Evolutionary conservation across 306 rosid genomes (phyloP), one percentile per base, ranked within the genome.

Genomic region (Pyrus communis): DNA sequence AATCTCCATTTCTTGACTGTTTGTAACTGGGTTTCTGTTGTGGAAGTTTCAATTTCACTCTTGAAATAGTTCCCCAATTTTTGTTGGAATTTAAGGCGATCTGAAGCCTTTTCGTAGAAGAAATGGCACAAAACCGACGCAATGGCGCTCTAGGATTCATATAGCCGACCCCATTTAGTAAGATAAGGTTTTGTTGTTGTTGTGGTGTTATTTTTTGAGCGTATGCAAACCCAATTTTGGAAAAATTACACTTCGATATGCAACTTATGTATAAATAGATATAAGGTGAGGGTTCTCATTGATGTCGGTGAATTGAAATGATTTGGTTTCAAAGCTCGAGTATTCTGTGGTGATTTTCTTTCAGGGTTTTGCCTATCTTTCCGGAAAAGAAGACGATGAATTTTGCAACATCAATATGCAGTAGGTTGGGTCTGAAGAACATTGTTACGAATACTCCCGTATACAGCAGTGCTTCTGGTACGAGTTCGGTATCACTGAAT

Each of bases 361-460:
- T 79, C 75, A 79, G 86, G 12, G 84, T 43, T 63, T 33, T 28
- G 6, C 35, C 51, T 33, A 27, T 60, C 74, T 7, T 65, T 27
- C 25, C 51, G 38, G 33, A 40, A 54, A 43, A 27, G 58, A 17
- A 89, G 73, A 79, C 55, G 74, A 89, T 93, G 88, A 93, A 88
- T 78, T 79, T 89, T 61, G 84, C 86, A 17, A 82, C 92, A 11
- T 76, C 92, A 21, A 60, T 88, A 61, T 87, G 89, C 85, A 86
- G 84, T 78, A 87, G 97, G 80, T 73, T 93, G 84, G 88, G 77
- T 81, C 59, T 91, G 74, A 89, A 82, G 86, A 92, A 91, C 72
- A 80, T 91, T 23, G 76, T 90, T 76, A 80, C 89, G 17, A 89
- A 82, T 61, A 79, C 81, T 81, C 89, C 92, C 70, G 38, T 33